Conservation (phyloP, 2,329 filamentous ascomycete species). For the Zymoseptoria passerinii region DNA sequence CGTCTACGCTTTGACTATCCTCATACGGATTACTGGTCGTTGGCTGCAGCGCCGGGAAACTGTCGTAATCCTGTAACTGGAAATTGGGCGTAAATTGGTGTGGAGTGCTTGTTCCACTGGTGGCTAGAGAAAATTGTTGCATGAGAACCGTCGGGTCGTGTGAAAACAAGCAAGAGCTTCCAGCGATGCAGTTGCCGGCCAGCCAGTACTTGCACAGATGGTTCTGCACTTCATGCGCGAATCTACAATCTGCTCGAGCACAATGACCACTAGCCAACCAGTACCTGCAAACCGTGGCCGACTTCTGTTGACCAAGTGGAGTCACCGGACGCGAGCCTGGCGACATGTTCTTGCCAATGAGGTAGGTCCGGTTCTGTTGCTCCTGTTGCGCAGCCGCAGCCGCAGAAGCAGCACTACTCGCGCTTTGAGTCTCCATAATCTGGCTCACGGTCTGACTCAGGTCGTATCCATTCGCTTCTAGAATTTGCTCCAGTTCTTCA, state of each 20-base stretch:
- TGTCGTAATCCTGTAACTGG: constrained; percentile 73
- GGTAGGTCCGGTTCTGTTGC: constrained; percentile 53
- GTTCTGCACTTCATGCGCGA: constrained; percentile 91
- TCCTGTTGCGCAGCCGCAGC: constrained; percentile 23
- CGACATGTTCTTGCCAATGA: constrained; percentile 86
- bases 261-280: constrained; percentile 94
- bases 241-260: constrained; percentile 88
- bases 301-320: constrained; percentile 67
- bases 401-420: constrained; percentile 34
- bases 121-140: constrained; percentile 66
- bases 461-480: constrained; percentile 85
- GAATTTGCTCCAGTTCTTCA: constrained; percentile 86
- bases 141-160: constrained; percentile 86
- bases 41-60: constrained; percentile 66
- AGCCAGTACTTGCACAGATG: constrained; percentile 99
- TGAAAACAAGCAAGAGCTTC: constrained; percentile 90
- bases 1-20: constrained; percentile 29
- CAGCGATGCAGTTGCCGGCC: constrained; percentile 88
- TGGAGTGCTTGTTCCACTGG: constrained; percentile 51
- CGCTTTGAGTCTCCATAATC: constrained; percentile 66
- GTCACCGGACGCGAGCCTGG: constrained; percentile 64
- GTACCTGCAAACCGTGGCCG: constrained; percentile 91
- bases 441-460: constrained; percentile 83
- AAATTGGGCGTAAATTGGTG: constrained; percentile 58
- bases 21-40: constrained; percentile 39